Conservation (phyloP, 108 stramenopile genomes). For the Cyclotella cryptica region DNA sequence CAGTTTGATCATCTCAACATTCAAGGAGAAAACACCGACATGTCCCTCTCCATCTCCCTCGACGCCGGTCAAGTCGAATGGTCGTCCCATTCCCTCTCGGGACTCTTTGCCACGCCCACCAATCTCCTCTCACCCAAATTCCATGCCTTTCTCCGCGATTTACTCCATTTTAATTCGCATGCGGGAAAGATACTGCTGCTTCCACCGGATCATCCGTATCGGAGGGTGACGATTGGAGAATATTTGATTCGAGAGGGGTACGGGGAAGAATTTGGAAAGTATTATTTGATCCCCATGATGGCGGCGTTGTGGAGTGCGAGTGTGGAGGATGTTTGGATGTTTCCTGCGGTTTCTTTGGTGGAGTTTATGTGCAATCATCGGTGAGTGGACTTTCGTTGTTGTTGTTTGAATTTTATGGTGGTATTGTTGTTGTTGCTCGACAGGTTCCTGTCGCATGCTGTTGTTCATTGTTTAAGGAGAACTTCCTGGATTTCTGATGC, state of each 20-base stretch:
- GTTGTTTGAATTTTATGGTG: no score
- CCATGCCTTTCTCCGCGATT: constrained; percentile 82
- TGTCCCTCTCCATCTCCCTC: constrained; percentile 90
- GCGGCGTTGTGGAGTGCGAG: constrained; percentile 93
- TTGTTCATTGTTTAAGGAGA: no score
- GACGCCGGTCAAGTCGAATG: constrained; percentile 91
- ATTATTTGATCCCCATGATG: constrained; percentile 95
- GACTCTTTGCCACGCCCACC: constrained; percentile 70
- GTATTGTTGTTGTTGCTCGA: no score
- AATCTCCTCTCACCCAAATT: constrained; percentile 76
- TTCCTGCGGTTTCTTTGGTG: constrained; percentile 86
- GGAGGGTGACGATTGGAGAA: constrained; percentile 81
- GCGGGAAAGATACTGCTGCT: constrained; percentile 72
- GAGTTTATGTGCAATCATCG: constrained; percentile 95
- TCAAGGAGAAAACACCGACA: constrained; percentile 74
- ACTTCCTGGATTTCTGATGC: no score
- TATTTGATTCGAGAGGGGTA: constrained; percentile 86
- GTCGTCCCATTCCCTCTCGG: constrained; percentile 74
- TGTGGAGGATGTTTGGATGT: constrained; percentile 82
- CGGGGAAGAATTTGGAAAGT: constrained; percentile 73
- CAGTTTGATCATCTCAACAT: constrained; percentile 83
- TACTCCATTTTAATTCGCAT: constrained; percentile 87
- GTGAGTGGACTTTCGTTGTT: no score
- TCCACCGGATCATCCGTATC: constrained; percentile 71
- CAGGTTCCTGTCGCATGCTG: no score